A percentile compares a stretch with the other conserved stretches of the same genome.
Evolutionary conservation across 192 early-diverging fungal genomes (phyloP).

Genomic region (Podila epigama): DNA sequence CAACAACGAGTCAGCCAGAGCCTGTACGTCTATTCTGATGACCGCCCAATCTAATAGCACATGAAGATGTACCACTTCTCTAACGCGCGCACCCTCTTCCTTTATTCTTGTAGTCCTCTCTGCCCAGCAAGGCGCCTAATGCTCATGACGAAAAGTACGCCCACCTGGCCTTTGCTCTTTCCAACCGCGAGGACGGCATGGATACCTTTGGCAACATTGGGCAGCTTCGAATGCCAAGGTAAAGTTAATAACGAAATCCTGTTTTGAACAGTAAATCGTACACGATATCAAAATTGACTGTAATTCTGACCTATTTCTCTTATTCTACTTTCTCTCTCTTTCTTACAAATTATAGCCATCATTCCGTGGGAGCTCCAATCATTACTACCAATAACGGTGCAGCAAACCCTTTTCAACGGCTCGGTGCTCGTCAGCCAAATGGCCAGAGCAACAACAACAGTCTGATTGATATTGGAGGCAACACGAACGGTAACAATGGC

Average conservation of each 20-base stretch:
- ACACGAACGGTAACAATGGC: not conserved
- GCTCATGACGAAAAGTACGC: slow-evolving; percentile 39
- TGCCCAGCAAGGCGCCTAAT: slow-evolving; percentile 12
- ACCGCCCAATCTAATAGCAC: not conserved
- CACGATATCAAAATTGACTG: not conserved
- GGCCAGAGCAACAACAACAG: slow-evolving; percentile 1
- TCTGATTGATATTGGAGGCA: not conserved
- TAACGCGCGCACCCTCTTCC: not conserved
- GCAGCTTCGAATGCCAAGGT: slow-evolving; percentile 45
- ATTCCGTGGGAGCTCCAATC: slow-evolving; percentile 11
- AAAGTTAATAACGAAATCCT: not conserved
- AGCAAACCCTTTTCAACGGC: slow-evolving; percentile 24
- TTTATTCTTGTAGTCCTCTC: not conserved
- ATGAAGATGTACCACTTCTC: not conserved
- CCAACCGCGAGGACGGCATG: slow-evolving; percentile 55
- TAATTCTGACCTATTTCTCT: not conserved
- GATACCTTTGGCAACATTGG: slow-evolving; percentile 58
- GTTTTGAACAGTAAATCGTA: not conserved
- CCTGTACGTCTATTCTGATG: not conserved
- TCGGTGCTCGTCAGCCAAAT: not conserved
- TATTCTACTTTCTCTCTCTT: not conserved
- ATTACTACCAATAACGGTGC: slow-evolving; percentile 12
- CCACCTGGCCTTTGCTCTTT: slow-evolving; percentile 30
- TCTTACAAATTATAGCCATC: slow-evolving; percentile 5
- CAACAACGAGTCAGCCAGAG: not conserved